phyloP scores from a whole-genome alignment of 164 flowering plant species.

The Tetracentron sinense region DNA sequence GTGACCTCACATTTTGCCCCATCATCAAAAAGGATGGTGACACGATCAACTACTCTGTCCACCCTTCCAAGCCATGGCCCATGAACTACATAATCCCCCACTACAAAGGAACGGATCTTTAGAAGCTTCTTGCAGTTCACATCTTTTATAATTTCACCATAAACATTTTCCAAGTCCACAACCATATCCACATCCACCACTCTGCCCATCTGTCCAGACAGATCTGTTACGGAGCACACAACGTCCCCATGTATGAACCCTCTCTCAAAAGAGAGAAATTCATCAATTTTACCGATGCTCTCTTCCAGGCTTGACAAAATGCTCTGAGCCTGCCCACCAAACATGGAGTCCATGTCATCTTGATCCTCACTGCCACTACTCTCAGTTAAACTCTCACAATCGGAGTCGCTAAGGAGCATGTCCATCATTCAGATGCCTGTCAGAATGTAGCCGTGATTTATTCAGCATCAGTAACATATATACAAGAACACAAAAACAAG shows the following conservation, averaged over 20 bases:
- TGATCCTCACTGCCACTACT: constrained; percentile 68
- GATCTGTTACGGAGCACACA: constrained; percentile 56
- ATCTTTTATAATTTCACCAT: constrained; percentile 45
- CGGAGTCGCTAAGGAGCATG: constrained; percentile 49
- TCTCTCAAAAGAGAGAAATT: constrained; percentile 79
- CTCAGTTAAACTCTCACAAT: constrained; percentile 63
- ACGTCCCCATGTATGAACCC: constrained; percentile 66
- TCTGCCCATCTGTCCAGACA: constrained; percentile 76
- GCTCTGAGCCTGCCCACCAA: constrained; percentile 61
- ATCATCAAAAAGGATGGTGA: constrained; percentile 73
- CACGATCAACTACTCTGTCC: constrained; percentile 51
- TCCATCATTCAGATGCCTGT: constrained; percentile 44
- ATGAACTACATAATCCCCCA: constrained; percentile 63
- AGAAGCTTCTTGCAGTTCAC: constrained; percentile 54
- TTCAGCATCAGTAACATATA: constrained; percentile 6
- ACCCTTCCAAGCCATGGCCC: constrained; percentile 94
- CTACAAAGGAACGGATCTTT: constrained; percentile 55
- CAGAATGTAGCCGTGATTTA: neutral
- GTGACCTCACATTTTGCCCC: constrained; percentile 63
- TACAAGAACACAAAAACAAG: neutral
- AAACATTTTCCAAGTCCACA: constrained; percentile 66
- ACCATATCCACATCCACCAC: constrained; percentile 56
- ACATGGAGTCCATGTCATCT: constrained; percentile 56
- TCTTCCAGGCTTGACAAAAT: constrained; percentile 82
- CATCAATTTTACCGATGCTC: constrained; percentile 84